These are phyloP conservation scores for Ogataea henricii DNA, from an alignment of 805 yeast species.

Conservation along the genomic window DNA sequence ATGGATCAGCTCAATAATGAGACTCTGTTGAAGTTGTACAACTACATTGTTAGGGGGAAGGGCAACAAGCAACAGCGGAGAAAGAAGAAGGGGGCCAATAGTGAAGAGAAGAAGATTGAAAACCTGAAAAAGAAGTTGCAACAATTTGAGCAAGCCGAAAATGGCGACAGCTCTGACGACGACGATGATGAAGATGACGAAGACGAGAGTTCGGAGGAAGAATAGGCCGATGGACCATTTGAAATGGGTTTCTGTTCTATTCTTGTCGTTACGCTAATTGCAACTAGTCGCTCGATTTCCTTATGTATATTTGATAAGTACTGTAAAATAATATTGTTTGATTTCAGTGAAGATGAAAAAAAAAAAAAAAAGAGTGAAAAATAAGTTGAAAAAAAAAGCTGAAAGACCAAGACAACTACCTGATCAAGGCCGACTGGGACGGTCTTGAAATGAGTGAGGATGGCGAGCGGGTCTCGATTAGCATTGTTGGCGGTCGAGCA, in stretches of 20 bases:
- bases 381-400: background rate
- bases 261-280: background rate
- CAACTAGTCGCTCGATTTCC: conserved; percentile 6
- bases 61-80: conserved; percentile 43
- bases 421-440: background rate
- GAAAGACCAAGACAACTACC: background rate
- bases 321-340: conserved; percentile 20
- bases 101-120: conserved; percentile 75
- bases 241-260: conserved; percentile 3
- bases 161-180: conserved; percentile 72
- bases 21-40: conserved; percentile 80
- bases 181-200: conserved; percentile 53
- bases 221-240: conserved; percentile 14
- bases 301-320: conserved; percentile 20
- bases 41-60: conserved; percentile 64
- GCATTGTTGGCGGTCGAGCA: conserved; percentile 45
- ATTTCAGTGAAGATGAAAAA: conserved; percentile 2
- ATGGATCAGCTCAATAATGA: conserved; percentile 88
- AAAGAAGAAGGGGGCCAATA: conserved; percentile 49
- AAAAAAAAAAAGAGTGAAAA: background rate
- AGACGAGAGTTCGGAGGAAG: conserved; percentile 35
- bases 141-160: conserved; percentile 57
- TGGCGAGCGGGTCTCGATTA: conserved; percentile 31
- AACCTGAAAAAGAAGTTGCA: conserved; percentile 74
- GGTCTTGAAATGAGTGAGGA: background rate